Evolutionary conservation across 441 rosid species (phyloP), one percentile per base, ranked within the genome.

Genomic region (Arabidopsis lyrata): DNA sequence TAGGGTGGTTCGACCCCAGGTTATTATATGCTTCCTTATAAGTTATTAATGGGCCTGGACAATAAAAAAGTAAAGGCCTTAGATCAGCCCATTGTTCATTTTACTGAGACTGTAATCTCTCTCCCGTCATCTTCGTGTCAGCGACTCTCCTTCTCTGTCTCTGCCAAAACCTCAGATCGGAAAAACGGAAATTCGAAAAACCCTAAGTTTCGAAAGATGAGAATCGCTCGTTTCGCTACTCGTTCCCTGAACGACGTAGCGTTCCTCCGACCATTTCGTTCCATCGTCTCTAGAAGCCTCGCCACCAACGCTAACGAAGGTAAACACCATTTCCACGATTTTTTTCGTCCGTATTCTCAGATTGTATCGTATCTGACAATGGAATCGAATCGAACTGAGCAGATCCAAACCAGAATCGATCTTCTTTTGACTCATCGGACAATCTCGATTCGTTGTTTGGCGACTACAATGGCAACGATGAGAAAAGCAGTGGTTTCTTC

Each of bases 381-480:
- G 32, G 38, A 48, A 59, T 58, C 58, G 18, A 71, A 58, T 45
- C 62, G 10, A 39, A 27, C 14, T 35, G 81, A 69, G 50, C 35
- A 65, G 75, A 64, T 50, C 48, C 10, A 4, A 50, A 48, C 10
- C 72, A 20, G 15, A 63, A 18, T 72, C 53, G 73, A 11, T 59
- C 53, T 29, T 65, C 78, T 1, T 39, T 29, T 5, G 85, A 82
- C 56, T 65, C 86, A 2, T 42, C 62, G 15, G 85, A 88, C n/a
- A 63, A 29, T 44, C 72, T 81, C 56, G 87, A 87, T 70, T 57
- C 35, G 48, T 78, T 88, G 12, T 88, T 85, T 35, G 87, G 86
- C 14, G 85, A 73, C 12, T 3, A 5, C 45, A 53, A 53, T 10
- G 78, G 77, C 20, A 73, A 75, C 72, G 78, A 72, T 73, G 76